phyloP scores from a whole-genome alignment of 345 rosid species.

The Tarenaya hassleriana region DNA sequence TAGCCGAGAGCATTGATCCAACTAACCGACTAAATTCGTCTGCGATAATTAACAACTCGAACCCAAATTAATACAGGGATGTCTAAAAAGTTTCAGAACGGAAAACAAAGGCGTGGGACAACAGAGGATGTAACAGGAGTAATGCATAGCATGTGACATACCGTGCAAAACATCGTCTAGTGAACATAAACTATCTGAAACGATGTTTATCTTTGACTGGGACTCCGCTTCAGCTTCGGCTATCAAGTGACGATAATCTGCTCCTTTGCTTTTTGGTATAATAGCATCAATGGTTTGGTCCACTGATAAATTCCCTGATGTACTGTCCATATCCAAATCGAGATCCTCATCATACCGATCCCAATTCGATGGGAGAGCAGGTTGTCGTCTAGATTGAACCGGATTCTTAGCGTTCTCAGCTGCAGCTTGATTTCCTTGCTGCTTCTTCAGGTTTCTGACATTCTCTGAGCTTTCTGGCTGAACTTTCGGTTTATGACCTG shows the following conservation, averaged over 20 bases:
- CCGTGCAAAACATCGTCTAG: conserved; percentile 58
- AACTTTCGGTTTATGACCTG: conserved; percentile 38
- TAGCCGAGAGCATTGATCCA: conserved; percentile 58
- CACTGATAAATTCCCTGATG: conserved; percentile 15
- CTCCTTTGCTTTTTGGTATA: conserved; percentile 77
- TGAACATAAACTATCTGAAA: conserved; percentile 34
- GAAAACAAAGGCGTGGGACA: not conserved
- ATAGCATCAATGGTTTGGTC: conserved; percentile 28
- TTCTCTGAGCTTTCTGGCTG: conserved; percentile 13
- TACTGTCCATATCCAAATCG: conserved; percentile 27
- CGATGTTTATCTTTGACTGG: conserved; percentile 30
- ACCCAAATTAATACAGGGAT: not conserved
- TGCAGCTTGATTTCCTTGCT: conserved; percentile 35
- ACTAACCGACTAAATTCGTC: conserved; percentile 43
- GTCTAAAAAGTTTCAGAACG: not conserved
- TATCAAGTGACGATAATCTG: conserved; percentile 56
- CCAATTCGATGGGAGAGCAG: conserved; percentile 67
- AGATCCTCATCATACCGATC: conserved; percentile 60
- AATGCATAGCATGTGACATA: conserved; percentile 16
- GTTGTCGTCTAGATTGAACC: conserved; percentile 26
- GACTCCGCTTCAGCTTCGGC: conserved; percentile 66
- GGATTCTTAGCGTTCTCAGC: conserved; percentile 24
- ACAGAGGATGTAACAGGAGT: not conserved
- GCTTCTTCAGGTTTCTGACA: conserved; percentile 28
- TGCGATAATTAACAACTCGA: conserved; percentile 24